Evolutionary conservation across 1,284 basidiomycete species (phyloP), one percentile per base, ranked within the genome.

Genomic region (Mycosarcoma mackinlayi): DNA sequence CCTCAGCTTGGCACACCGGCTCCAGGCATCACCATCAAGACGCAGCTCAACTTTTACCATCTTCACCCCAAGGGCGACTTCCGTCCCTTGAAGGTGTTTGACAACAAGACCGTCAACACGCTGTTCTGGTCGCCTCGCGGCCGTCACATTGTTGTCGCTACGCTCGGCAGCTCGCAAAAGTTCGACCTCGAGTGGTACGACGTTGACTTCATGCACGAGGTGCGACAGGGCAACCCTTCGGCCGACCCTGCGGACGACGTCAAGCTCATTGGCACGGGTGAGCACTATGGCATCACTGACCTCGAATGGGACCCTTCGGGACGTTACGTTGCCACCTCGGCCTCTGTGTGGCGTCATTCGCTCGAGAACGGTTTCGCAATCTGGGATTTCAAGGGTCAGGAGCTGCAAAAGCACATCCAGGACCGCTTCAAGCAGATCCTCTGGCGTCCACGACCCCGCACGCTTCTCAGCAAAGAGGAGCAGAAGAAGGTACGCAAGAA

Each of bases 131-230:
- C 94, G 38, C 95, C 96, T 37, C 90, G 92, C 55, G 96, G 96
- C 51, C 90, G 96, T 50, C 93, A 98, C 85, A 91, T 97, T 57
- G 92, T 98, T 46, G 88, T 97, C 57, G 94, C 94, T 18, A 98
- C 95, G 39, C 91, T 98, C 54, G 96, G 94, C 40, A 95, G 93
- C 16, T 90, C 92, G 21, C 89, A 89, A 78, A 98, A 98, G 86
- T 98, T 92, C 30, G 96, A 98, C 84, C 87, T 99, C 35, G 95
- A 98, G 83, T 98, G 98, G 86, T 98, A 93, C 93, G 96, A 98
- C 84, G 88, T 98, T 49, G 96, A 98, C 85, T 96, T 95, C 87
- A 89, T 76, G 88, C 89, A 63, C 87, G 87, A 23, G 86, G 88
- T 74, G 79, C 84, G 62, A 84, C 80, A 86, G 59, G 81, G 81